A percentile compares a stretch with the other conserved stretches of the same genome.
These are phyloP conservation scores for Verticillium albo-atrum DNA, from an alignment of 2,329 filamentous ascomycete species.

Conservation along the genomic window DNA sequence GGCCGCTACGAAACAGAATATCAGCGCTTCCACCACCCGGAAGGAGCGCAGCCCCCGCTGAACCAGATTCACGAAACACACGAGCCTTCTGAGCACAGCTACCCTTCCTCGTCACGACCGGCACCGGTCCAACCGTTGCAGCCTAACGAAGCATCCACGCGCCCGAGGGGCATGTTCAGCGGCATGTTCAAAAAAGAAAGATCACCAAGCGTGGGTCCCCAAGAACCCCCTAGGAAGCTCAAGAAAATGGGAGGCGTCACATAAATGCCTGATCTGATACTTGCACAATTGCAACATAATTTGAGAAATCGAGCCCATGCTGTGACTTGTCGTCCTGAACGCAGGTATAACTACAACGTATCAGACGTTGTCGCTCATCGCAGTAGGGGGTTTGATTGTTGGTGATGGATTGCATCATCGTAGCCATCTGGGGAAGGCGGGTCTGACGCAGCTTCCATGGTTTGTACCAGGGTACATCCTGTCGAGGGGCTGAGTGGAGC, in stretches of 20 bases:
- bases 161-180: background rate
- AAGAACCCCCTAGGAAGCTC: background rate
- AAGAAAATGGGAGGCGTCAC: background rate
- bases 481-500: too few species aligned
- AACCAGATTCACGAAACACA: background rate
- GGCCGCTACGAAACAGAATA: slow-evolving; percentile 10
- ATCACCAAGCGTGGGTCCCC: background rate
- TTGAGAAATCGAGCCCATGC: background rate
- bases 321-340: background rate
- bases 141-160: background rate
- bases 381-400: too few species aligned
- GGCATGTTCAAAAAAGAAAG: slow-evolving; percentile 3
- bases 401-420: too few species aligned
- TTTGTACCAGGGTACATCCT: too few species aligned
- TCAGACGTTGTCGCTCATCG: too few species aligned
- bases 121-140: background rate
- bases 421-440: too few species aligned
- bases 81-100: background rate
- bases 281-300: background rate
- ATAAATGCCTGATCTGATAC: background rate
- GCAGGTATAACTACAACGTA: background rate
- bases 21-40: slow-evolving; percentile 7
- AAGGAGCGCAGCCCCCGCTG: background rate
- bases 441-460: too few species aligned
- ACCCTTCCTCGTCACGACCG: background rate